A percentile compares a stretch with the other conserved stretches of the same genome.
These are phyloP conservation scores for Starmerella apis DNA, from an alignment of 805 yeast genomes.

Conservation along the genomic window DNA sequence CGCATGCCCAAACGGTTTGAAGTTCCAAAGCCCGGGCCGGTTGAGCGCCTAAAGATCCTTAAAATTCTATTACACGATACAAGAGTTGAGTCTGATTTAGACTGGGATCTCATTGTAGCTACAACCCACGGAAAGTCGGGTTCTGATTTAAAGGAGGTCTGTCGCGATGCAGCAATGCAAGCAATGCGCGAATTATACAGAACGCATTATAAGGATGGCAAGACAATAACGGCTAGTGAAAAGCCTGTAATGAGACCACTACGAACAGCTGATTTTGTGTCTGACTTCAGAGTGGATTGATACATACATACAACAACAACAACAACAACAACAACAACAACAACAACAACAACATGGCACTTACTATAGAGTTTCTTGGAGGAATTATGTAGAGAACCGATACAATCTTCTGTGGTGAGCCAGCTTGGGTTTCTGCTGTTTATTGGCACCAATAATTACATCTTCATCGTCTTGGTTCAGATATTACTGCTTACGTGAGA, in stretches of 20 bases:
- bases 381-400: too few species aligned
- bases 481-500: neutral
- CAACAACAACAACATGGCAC: neutral
- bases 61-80: conserved; percentile 59
- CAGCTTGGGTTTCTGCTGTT: too few species aligned
- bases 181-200: conserved; percentile 80
- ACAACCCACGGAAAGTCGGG: conserved; percentile 75
- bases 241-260: conserved; percentile 49
- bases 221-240: neutral
- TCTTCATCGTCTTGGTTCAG: neutral
- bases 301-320: neutral
- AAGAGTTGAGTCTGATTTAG: conserved; percentile 49
- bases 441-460: too few species aligned
- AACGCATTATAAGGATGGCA: conserved; percentile 13
- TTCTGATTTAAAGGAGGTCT: conserved; percentile 79
- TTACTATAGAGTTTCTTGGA: too few species aligned
- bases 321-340: neutral
- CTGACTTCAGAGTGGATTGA: neutral
- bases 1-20: conserved; percentile 86
- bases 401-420: too few species aligned
- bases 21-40: conserved; percentile 56
- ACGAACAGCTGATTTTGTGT: conserved; percentile 47
- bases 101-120: conserved; percentile 47
- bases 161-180: conserved; percentile 85
- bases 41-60: conserved; percentile 62